phyloP scores from a whole-genome alignment of 192 early-diverging fungal genomes.

The Helicostylum pulchrum region DNA sequence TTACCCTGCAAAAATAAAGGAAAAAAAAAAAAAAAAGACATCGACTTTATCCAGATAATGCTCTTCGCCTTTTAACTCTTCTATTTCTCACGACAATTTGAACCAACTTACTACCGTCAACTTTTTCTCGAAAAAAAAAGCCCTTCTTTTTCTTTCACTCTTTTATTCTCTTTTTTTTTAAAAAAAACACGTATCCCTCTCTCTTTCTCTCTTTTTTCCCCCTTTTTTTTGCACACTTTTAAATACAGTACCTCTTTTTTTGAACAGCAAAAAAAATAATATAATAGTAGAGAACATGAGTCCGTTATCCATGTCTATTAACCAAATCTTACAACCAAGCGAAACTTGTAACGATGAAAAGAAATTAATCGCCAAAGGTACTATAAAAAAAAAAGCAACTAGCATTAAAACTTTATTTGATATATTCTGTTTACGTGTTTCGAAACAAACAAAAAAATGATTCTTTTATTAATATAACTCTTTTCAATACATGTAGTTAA shows the following conservation, averaged over 20 bases:
- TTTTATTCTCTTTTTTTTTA: background rate
- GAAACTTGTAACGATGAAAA: background rate
- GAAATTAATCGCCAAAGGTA: conserved; percentile 17
- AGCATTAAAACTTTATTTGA: background rate
- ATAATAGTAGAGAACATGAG: conserved; percentile 3
- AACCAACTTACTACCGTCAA: background rate
- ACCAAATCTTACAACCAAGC: conserved; percentile 15
- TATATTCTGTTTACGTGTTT: conserved; percentile 14
- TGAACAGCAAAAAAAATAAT: no score
- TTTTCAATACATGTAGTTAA: conserved; percentile 7
- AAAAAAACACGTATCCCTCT: background rate
- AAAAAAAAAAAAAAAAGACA: background rate
- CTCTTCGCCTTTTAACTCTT: background rate
- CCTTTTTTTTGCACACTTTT: background rate
- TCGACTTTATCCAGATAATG: background rate
- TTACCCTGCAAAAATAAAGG: background rate
- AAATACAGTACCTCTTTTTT: no score
- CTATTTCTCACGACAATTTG: background rate
- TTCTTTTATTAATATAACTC: background rate
- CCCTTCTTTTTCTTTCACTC: background rate
- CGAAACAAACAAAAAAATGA: background rate
- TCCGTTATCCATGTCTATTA: conserved; percentile 19
- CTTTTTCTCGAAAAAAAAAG: background rate
- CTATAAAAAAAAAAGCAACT: background rate
- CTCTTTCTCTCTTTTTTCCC: background rate